A percentile compares a stretch with the other conserved stretches of the same genome.
Conservation (phyloP, 139 green algal species). For the Chlorella sp. region DNA sequence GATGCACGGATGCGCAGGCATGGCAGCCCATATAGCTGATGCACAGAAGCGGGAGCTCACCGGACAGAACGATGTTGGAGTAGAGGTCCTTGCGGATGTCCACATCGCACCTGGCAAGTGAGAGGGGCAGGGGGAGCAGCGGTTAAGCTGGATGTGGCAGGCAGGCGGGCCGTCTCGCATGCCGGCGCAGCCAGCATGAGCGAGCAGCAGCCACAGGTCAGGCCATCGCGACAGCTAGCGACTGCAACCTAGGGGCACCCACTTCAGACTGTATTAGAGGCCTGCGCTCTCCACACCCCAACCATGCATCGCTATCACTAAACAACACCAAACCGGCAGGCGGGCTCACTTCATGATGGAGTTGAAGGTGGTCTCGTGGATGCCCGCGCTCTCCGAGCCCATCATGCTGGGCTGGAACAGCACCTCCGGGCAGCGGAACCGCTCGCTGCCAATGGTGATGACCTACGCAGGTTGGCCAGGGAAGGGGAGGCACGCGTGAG, state of each 20-base stretch:
- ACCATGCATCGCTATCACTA: not conserved
- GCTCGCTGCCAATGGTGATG: constrained; percentile 96
- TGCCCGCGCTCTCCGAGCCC: constrained; percentile 89
- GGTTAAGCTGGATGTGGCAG: not conserved
- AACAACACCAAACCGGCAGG: no score
- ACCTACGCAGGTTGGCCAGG: constrained; percentile 64
- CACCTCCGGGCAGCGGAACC: constrained; percentile 97
- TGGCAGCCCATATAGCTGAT: not conserved
- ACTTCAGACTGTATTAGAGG: no score
- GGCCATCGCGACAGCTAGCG: no score
- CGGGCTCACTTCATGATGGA: constrained; percentile 94
- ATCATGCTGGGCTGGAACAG: constrained; percentile 95
- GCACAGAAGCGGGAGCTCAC: not conserved
- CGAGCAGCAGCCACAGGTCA: no score
- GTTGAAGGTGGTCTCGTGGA: constrained; percentile 98
- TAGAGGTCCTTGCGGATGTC: constrained; percentile 99
- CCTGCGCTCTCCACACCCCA: no score
- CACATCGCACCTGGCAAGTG: constrained; percentile 72
- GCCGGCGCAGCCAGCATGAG: no score
- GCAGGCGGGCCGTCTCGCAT: not conserved
- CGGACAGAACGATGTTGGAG: constrained; percentile 91
- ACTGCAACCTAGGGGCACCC: no score
- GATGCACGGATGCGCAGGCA: not conserved
- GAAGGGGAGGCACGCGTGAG: constrained; percentile 38
- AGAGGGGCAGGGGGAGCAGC: not conserved